phyloP scores from a whole-genome alignment of 2,329 filamentous ascomycete species.

The Trichoderma lentiforme region DNA sequence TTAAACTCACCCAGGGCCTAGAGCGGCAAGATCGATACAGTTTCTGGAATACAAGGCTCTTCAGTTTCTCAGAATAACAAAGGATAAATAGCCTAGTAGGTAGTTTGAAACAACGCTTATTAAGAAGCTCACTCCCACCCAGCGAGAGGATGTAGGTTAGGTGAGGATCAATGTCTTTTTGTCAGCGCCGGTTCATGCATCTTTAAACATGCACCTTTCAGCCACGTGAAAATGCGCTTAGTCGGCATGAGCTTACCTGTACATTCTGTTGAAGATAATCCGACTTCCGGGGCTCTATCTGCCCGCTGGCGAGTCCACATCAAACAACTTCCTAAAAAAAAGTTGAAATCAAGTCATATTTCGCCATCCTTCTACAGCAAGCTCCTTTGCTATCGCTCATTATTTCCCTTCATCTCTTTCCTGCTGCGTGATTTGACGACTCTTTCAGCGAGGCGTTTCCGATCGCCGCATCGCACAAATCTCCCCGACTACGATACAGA shows the following conservation, averaged over 20 bases:
- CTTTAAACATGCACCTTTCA: background rate
- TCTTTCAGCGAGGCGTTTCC: background rate
- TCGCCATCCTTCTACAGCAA: background rate
- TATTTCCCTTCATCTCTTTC: background rate
- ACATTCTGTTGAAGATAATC: background rate
- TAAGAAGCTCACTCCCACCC: background rate
- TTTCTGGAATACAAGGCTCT: background rate
- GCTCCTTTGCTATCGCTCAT: background rate
- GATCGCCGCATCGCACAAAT: background rate
- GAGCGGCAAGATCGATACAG: background rate
- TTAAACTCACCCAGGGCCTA: background rate
- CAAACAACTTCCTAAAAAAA: background rate
- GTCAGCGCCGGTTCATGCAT: background rate
- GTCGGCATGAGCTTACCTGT: background rate
- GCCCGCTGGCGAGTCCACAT: background rate
- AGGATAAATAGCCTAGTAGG: background rate
- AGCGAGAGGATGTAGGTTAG: background rate
- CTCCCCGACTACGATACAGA: background rate
- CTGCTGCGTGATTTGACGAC: background rate
- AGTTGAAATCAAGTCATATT: background rate
- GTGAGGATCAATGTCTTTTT: background rate
- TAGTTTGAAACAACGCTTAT: background rate
- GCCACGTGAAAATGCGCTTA: constrained; percentile 3
- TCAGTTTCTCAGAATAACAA: background rate
- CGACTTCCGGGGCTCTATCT: background rate